Base-by-base conservation (phyloP, 2,329 filamentous ascomycete genomes). In the Clonostachys rosea region DNA sequence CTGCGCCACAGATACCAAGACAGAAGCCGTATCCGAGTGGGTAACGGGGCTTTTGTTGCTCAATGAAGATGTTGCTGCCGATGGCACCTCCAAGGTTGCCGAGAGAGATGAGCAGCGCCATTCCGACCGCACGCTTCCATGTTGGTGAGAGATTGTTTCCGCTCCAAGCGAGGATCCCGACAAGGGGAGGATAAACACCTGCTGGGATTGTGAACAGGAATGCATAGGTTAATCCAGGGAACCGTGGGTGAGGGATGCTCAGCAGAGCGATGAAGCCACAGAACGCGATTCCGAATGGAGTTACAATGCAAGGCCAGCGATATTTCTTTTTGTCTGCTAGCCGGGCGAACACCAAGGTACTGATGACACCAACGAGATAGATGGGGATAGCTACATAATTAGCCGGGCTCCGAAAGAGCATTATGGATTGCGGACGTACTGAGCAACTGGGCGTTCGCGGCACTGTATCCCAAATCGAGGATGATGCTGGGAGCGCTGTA, bases 391-490 rank as follows among this genome's bases (percentile, higher is more conserved):
- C 40, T 42, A 20, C 9, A 14, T 3, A 14, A 14, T 42, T 18
- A 42, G 4, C 20, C 12, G 7, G 14, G 13, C 16, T 20, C 13
- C 14, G 14, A n/a, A 24, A 8, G 6, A 14, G 6, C 13, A 42
- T 14, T 14, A 6, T 14, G 7, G 14, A 8, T 2, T 14, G 16
- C 2, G 13, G 16, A 20, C 40, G 24, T 30, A 42, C 40, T 48
- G 18, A 61, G 14, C 1, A 61, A 52, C 37, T 61, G 59, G 0
- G 60, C 53, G 3, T 54, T 47, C 10, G 52, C 50, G 4, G 63
- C 61, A 3, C 61, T 59, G 52, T 64, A 72, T 0, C 68, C 69
- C 49, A 73, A 62, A n/a, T 62, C 58, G 40, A 60, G 57, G 43
- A 69, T 70, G 44, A 72, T 71, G 30, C 62, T 58, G 0, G 69